Base-by-base conservation (phyloP, 2,329 filamentous ascomycete species). In the Capronia coronata region DNA sequence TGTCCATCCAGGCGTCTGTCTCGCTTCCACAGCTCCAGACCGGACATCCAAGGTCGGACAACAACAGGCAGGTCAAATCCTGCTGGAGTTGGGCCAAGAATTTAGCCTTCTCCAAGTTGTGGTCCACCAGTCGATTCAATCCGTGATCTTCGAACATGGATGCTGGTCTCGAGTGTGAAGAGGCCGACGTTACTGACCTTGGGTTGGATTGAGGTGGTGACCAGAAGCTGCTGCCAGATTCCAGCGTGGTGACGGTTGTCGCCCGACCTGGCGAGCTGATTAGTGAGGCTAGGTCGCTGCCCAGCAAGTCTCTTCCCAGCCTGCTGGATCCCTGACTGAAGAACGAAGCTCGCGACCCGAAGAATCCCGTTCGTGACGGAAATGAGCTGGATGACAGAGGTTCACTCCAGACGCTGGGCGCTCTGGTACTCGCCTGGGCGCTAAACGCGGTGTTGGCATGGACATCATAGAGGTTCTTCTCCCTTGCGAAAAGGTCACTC, bases 1-100 rank as follows among this genome's bases (percentile, higher is more conserved):
- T 70, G 69, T 44, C 45, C 59, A 96, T 93, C 85, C 91, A 96
- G 2, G 75, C 75, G 65, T 97, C 93, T 0, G 91, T 97, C 70
- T 98, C 93, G 35, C 89, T 94, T 2, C 93, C 93, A 43, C 79
- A 80, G n/a, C 83, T 81, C 66, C 94, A 93, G 1, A 96, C 84
- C 23, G 87, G 79, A 34, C 84, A 89, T 4, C 90, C 89, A 2
- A 97, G 75, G 64, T 98, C 93, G 43, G 91, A 97, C 21, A 97
- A 71, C 1, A 97, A 71, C 14, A 98, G 74, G 56, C 88, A 90
- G 1, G 84, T 91, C 32, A 97, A 71, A 0, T 83, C 86, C 63
- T 90, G 86, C 59, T 83, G 83, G 23, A 95, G 72, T 23, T 88
- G 84, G 6, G 79, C 74, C 46, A 95, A 71, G 66, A 96, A 95